Conservation (phyloP, 2,329 filamentous ascomycete genomes). For the Stachybotrys chartarum region DNA sequence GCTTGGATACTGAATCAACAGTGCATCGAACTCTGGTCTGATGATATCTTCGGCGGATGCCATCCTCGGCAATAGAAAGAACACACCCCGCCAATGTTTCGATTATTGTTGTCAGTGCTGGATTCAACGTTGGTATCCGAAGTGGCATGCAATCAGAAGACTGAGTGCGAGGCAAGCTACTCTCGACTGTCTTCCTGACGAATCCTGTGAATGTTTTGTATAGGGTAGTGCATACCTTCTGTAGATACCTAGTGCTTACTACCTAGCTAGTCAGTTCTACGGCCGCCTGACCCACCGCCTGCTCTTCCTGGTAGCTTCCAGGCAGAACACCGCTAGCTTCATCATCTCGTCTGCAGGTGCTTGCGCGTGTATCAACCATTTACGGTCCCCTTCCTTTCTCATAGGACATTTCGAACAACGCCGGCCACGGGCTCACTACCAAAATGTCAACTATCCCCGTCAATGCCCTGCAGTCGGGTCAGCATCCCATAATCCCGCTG, state of each 20-base stretch:
- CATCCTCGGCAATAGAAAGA: not conserved
- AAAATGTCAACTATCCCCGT: slow-evolving; percentile 80
- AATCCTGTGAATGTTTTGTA: too few relatives aligned
- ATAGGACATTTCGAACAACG: not conserved
- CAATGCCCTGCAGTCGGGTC: slow-evolving; percentile 67
- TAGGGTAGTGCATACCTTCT: too few relatives aligned
- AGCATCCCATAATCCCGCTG: slow-evolving; percentile 71
- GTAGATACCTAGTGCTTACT: too few relatives aligned
- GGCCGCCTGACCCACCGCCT: not conserved
- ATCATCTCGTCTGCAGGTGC: not conserved
- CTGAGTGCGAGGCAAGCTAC: too few relatives aligned
- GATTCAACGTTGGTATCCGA: too few relatives aligned
- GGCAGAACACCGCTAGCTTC: not conserved
- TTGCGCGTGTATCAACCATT: not conserved
- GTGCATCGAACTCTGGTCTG: not conserved
- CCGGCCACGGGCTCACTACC: not conserved
- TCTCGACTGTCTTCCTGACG: too few relatives aligned
- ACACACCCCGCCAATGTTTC: too few relatives aligned
- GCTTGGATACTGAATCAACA: not conserved
- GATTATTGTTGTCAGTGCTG: too few relatives aligned
- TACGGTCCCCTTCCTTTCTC: not conserved
- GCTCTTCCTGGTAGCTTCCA: not conserved
- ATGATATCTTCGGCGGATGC: not conserved
- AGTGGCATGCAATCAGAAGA: too few relatives aligned
- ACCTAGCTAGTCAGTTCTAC: not conserved